These are phyloP conservation scores for Gymnopilus dilepis DNA, from an alignment of 768 basidiomycete species.

Conservation along the genomic window DNA sequence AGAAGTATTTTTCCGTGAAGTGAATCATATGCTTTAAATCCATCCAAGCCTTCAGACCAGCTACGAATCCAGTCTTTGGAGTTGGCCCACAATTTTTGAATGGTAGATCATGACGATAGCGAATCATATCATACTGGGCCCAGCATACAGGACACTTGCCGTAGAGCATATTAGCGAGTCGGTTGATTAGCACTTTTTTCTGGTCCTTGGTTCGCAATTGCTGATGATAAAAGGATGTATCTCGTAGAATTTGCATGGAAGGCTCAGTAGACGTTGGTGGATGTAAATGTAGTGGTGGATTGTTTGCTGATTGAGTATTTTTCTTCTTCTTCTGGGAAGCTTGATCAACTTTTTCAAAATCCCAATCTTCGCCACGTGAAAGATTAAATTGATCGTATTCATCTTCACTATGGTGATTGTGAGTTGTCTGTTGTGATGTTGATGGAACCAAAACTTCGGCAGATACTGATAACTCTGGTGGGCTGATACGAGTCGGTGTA, in stretches of 20 bases:
- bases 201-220: not conserved
- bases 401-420: no score
- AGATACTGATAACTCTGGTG: no score
- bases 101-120: not conserved
- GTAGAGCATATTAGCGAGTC: not conserved
- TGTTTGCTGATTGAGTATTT: not conserved
- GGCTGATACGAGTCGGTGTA: no score
- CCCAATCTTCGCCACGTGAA: no score
- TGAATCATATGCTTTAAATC: constrained; percentile 5
- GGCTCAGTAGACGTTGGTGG: not conserved
- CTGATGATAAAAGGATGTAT: not conserved
- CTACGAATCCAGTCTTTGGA: not conserved
- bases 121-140: not conserved
- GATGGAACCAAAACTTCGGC: no score
- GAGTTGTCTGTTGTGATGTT: no score
- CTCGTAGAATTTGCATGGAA: not conserved
- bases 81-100: not conserved
- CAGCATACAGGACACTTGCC: not conserved
- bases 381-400: not conserved
- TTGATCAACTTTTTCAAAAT: no score
- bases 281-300: not conserved
- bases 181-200: not conserved
- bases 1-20: not conserved
- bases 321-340: not conserved
- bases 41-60: not conserved